phyloP scores from a whole-genome alignment of 1,284 basidiomycete genomes.

The Cystobasidium slooffiae region DNA sequence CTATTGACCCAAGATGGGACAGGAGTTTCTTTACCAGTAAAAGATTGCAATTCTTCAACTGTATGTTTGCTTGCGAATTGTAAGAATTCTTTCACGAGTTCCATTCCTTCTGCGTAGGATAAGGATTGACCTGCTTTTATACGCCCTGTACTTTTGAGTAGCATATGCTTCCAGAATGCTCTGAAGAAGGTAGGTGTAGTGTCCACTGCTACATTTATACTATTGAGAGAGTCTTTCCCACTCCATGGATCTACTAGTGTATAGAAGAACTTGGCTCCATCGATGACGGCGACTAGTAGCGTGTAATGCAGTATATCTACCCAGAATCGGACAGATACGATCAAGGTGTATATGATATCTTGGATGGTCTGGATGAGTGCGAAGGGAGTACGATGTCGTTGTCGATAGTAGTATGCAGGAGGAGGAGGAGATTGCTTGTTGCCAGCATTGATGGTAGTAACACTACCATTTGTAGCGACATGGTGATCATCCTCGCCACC shows the following conservation, averaged over 20 bases:
- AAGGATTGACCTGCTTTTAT: slow-evolving; percentile 27
- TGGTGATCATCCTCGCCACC: too few relatives aligned
- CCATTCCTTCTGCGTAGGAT: slow-evolving; percentile 34
- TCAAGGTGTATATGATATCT: neutral
- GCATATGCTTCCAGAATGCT: slow-evolving; percentile 35
- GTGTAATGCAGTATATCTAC: slow-evolving; percentile 25
- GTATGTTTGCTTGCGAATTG: slow-evolving; percentile 31
- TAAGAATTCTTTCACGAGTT: slow-evolving; percentile 27
- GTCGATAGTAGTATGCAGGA: neutral
- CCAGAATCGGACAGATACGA: slow-evolving; percentile 20
- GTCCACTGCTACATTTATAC: slow-evolving; percentile 38
- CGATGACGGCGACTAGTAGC: slow-evolving; percentile 24
- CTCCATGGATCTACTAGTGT: slow-evolving; percentile 5
- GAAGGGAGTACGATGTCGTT: slow-evolving; percentile 9
- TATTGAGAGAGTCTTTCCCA: slow-evolving; percentile 16
- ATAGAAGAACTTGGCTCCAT: slow-evolving; percentile 17
- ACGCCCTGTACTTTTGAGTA: slow-evolving; percentile 2
- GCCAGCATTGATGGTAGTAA: too few relatives aligned
- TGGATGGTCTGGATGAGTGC: slow-evolving; percentile 6
- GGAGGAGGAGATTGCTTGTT: neutral
- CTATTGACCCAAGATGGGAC: slow-evolving; percentile 32
- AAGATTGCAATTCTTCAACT: slow-evolving; percentile 39
- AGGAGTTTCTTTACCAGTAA: slow-evolving; percentile 41
- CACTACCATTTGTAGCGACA: too few relatives aligned
- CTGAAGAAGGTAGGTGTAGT: slow-evolving; percentile 37